Base-by-base conservation (phyloP, 805 yeast species). In the Limtongia smithiae region DNA sequence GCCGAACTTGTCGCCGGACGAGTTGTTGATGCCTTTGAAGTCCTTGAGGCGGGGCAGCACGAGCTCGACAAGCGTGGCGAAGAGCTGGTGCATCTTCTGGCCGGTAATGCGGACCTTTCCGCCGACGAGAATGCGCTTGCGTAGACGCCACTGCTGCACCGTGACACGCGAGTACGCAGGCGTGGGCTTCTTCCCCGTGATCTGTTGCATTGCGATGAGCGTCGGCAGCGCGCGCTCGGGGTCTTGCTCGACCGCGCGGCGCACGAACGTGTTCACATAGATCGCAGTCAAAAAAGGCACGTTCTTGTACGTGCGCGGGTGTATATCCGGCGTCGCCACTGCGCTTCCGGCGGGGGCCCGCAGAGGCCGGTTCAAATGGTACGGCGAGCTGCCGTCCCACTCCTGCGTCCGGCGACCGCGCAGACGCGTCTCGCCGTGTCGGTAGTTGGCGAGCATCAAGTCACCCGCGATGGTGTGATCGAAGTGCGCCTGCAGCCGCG, bases 21-120 rank as follows among this genome's bases (percentile, higher is more conserved):
- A 73, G 68, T 80, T 80, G 28, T 80, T 77, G 44, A 93, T 73
- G 42, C 97, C 97, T 57, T 73, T 72, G 68, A 85, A 93, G 42
- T 88, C 87, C 76, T 95, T 83, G 49, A 90, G 80, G 68, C 96
- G 80, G 40, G 99, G 98, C 60, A 93, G 76, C 17, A 93, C 97
- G 55, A 94, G 71, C 70, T 93, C 98, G 1, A 95, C 81, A 60
- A 93, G 71, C 1, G 97, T 91, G 5, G 85, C 68, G 50, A 93
- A 63, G 62, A 94, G 93, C 71, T 89, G 96, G 48, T 81, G 71
- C 81, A 90, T 85, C 46, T 85, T 84, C 58, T 82, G 77, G 39
- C 97, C 98, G 28, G 73, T 73, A 47, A 94, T 71, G 50, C 77
- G 79, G 12, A 83, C 82, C 63, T 85, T 85, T 46, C 94, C 95